Evolutionary conservation across 2,329 filamentous ascomycete species (phyloP), one percentile per base, ranked within the genome.

Genomic region (Penicillium sp.): DNA sequence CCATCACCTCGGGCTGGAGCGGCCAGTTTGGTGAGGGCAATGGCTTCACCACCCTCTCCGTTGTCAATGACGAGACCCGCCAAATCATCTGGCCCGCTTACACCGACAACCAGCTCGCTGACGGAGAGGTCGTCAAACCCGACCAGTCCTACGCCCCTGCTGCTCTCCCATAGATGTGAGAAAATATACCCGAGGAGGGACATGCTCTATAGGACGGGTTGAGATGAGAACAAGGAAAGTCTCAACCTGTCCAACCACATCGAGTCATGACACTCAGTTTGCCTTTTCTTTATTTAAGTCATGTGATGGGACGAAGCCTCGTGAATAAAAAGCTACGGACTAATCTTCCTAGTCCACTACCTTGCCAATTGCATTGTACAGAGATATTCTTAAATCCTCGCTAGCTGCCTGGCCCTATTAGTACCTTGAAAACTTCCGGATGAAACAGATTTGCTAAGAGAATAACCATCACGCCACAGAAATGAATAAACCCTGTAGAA

Each of bases 11-110:
- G 2, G 76, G 77, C 68, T 82, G 79, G 79, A 78, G 74, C 63
- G 78, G 72, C 61, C 74, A 80, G 59, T 82, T 81, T 55, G 80
- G 78, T 43, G 49, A 66, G 10, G 74, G 65, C 53, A 68, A 76
- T 24, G 79, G 77, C 56, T 82, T 81, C 71, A 81, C 78, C 23
- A 79, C 76, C 20, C 66, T 81, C 25, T 70, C 75, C 18, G 74
- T 82, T 46, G 72, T 75, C 41, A 68, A 79, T 65, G 66, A 70
- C 54, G 66, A 65, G 42, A 67, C 72, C 53, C 50, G 46, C 31
- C 52, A 61, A 46, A 81, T 81, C 48, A 63, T 73, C 52, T 82
- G 70, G 67, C 78, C 79, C 27, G 70, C 75, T 35, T 82, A 81
- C 62, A 78, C 72, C 58, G 80, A 82, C 58, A 70, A 67, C 44